phyloP scores from a whole-genome alignment of 2,329 filamentous ascomycete species.

The Aspergillus alliaceus region DNA sequence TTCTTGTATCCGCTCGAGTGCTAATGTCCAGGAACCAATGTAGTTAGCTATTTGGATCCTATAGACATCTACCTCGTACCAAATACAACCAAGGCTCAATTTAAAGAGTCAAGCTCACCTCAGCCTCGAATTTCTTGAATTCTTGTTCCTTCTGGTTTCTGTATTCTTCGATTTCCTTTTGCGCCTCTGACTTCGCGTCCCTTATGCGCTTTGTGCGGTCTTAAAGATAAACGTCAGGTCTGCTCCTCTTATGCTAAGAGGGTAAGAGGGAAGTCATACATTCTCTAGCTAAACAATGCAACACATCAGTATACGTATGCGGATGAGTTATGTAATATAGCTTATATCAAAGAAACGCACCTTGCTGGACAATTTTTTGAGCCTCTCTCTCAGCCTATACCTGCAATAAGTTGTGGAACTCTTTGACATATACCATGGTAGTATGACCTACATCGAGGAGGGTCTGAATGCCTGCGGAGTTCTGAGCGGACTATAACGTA shows the following conservation, averaged over 20 bases:
- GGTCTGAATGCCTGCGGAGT: conserved; percentile 97
- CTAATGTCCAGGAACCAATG: conserved; percentile 47
- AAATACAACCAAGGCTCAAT: not conserved
- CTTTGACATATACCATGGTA: not conserved
- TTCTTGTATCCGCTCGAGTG: conserved; percentile 89
- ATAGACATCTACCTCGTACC: no score
- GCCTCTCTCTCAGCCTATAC: conserved; percentile 90
- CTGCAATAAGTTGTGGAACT: conserved; percentile 10
- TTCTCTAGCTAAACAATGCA: conserved; percentile 68
- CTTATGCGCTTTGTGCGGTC: conserved; percentile 96
- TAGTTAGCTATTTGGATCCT: not conserved
- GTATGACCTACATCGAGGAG: conserved; percentile 81
- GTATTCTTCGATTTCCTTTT: conserved; percentile 97
- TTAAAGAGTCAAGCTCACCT: conserved; percentile 49
- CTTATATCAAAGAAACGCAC: conserved; percentile 50
- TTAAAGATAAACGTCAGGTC: conserved; percentile 35
- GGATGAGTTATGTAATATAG: not conserved
- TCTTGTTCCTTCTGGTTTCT: conserved; percentile 85
- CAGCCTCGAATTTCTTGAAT: conserved; percentile 89
- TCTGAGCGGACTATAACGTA: conserved; percentile 79
- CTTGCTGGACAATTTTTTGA: conserved; percentile 98
- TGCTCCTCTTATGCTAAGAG: conserved; percentile 7
- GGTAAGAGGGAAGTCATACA: conserved; percentile 56
- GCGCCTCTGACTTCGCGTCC: conserved; percentile 92
- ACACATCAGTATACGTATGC: conserved; percentile 21